Percentiles rank a stretch among this genome's conserved stretches.
phyloP scores from a whole-genome alignment of 345 rosid genomes.

The Eucalyptus sp. region DNA sequence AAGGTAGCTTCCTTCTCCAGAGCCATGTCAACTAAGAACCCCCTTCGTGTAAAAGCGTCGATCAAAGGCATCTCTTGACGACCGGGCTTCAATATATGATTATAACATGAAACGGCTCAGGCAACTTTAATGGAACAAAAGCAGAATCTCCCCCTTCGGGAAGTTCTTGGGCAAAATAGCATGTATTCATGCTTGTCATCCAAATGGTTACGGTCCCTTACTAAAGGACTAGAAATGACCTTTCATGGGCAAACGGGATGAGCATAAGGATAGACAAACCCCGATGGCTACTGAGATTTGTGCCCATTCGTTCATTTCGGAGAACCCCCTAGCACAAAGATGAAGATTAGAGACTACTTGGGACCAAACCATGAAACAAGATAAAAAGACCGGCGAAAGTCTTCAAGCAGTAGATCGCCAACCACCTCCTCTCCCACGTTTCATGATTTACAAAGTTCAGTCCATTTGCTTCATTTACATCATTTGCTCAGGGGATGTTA shows the following conservation, averaged over 20 bases:
- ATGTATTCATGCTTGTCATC: background rate
- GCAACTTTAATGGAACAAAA: background rate
- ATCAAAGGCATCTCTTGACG: background rate
- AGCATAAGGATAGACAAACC: too few species aligned
- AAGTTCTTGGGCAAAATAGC: background rate
- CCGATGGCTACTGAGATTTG: too few species aligned
- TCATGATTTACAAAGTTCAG: background rate
- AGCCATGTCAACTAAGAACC: background rate
- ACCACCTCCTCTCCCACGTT: background rate
- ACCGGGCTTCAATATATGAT: background rate
- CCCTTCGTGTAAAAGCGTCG: background rate
- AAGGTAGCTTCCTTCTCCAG: background rate
- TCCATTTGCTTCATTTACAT: background rate
- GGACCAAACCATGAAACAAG: background rate
- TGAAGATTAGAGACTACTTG: background rate
- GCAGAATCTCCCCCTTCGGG: background rate
- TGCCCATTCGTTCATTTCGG: background rate
- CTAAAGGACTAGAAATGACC: background rate
- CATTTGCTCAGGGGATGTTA: background rate
- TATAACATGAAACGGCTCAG: background rate
- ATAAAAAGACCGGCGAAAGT: background rate
- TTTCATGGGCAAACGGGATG: background rate
- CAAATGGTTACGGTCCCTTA: background rate
- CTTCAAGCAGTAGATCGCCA: background rate
- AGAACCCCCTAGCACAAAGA: background rate